Conservation (phyloP, 257 asterid genomes). For the Plantago major region DNA sequence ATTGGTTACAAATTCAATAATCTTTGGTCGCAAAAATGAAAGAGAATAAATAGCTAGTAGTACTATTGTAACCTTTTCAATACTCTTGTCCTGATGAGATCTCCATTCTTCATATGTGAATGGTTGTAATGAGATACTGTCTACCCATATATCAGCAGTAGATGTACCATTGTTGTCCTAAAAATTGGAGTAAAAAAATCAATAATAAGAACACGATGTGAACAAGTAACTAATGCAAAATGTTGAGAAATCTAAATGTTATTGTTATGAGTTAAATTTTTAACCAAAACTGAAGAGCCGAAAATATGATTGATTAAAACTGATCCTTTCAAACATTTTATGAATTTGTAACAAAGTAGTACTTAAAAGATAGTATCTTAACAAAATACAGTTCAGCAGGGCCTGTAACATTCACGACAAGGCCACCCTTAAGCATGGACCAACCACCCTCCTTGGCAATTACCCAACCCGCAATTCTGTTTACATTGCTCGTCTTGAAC, state of each 20-base stretch:
- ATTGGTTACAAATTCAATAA: no score
- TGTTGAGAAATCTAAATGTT: no score
- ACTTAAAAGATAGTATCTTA: no score
- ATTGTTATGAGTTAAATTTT: no score
- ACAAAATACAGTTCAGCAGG: constrained; percentile 27
- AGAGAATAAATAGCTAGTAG: no score
- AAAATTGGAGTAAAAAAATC: background rate
- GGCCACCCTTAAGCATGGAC: constrained; percentile 51
- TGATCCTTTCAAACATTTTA: background rate
- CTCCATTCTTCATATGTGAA: constrained; percentile 29
- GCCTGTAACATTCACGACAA: constrained; percentile 27
- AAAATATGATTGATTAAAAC: no score
- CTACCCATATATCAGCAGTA: constrained; percentile 22
- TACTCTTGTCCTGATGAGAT: constrained; percentile 22
- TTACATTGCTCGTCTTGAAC: constrained; percentile 15
- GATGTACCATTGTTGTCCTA: constrained; percentile 9
- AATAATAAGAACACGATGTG: background rate
- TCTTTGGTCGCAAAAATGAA: no score
- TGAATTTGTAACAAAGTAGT: background rate
- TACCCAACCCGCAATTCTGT: constrained; percentile 25
- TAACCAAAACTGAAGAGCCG: no score
- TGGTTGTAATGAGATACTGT: constrained; percentile 29
- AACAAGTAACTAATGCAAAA: background rate
- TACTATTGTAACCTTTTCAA: constrained; percentile 14
- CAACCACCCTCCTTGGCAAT: constrained; percentile 37